A percentile compares a stretch with the other conserved stretches of the same genome.
Evolutionary conservation across 2,329 filamentous ascomycete species (phyloP).

Genomic region (Aspergillus sp.): DNA sequence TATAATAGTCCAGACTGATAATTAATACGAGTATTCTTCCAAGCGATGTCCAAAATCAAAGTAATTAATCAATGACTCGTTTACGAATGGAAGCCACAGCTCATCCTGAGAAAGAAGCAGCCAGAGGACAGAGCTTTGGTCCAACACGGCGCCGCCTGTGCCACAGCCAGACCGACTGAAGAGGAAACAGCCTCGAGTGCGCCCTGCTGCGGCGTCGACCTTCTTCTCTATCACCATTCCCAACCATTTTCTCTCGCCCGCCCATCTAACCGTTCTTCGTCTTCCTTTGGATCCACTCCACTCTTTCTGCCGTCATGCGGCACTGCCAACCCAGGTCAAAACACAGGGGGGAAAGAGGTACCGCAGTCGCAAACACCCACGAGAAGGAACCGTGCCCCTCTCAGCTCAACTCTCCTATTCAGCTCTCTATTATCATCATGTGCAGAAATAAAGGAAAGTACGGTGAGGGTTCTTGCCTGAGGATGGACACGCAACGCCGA

Average conservation of each 20-base stretch:
- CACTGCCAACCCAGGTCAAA: background rate
- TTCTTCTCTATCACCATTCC: background rate
- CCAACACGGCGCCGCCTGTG: background rate
- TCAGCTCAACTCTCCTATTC: background rate
- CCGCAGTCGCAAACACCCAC: background rate
- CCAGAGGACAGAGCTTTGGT: background rate
- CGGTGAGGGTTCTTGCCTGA: background rate
- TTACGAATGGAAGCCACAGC: background rate
- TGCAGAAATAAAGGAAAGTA: background rate
- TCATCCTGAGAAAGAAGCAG: background rate
- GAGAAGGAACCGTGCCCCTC: background rate
- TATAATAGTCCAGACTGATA: background rate
- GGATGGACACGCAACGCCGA: background rate
- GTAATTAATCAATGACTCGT: background rate
- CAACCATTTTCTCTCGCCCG: background rate
- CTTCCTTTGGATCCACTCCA: background rate
- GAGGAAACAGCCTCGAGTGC: background rate
- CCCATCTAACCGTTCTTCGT: background rate
- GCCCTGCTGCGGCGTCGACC: conserved; percentile 4
- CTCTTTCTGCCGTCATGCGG: background rate
- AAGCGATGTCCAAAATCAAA: background rate
- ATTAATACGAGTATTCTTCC: background rate
- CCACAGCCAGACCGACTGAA: background rate
- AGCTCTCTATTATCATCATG: background rate
- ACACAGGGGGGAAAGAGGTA: background rate